Evolutionary conservation across 2,329 filamentous ascomycete species (phyloP), one percentile per base, ranked within the genome.

Genomic region (Talaromyces sp.): DNA sequence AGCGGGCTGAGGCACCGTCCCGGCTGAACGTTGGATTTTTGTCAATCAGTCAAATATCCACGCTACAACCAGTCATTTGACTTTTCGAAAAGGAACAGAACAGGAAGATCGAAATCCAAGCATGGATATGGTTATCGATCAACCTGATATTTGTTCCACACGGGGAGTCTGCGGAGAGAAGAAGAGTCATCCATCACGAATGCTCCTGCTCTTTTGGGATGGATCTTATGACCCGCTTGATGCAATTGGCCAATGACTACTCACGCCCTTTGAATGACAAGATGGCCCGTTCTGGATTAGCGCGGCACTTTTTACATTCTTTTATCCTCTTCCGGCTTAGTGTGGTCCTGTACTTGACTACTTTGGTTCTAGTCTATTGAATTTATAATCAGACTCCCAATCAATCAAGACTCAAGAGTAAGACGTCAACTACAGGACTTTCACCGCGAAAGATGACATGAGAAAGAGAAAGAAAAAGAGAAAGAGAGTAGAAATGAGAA

Each of bases 251-350:
- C 64, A 45, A 37, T 45, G 11, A 33, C 48, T 9, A 3, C n/a
- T 19, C 50, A 61, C 64, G 64, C 64, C 64, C 64, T 66, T 45
- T 10, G 24, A 50, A 60, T 66, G 64, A 66, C 64, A 63, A 27
- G 54, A 56, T 61, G 56, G 54, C 14, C 60, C 64, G 11, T 58
- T 63, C 9, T 1, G 48, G 48, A 31, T 33, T 56, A 56, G 52
- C 11, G 2, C 22, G 5, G 10, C 27, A 19, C n/a, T 35, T 35
- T 35, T 22, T 56, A 37, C 52, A 56, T 39, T 14, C 6, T 9
- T 37, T 56, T 56, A 11, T 3, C 52, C 22, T 56, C n/a, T 56
- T 37, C 11, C 9, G 52, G 52, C 33, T 37, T 39, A 56, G 52
- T 22, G 19, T 14, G 3, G 7, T 10, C 8, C 14, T n/a, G 8